These are phyloP conservation scores for Aspergillus tamarii DNA, from an alignment of 2,329 filamentous ascomycete species.

Conservation along the genomic window DNA sequence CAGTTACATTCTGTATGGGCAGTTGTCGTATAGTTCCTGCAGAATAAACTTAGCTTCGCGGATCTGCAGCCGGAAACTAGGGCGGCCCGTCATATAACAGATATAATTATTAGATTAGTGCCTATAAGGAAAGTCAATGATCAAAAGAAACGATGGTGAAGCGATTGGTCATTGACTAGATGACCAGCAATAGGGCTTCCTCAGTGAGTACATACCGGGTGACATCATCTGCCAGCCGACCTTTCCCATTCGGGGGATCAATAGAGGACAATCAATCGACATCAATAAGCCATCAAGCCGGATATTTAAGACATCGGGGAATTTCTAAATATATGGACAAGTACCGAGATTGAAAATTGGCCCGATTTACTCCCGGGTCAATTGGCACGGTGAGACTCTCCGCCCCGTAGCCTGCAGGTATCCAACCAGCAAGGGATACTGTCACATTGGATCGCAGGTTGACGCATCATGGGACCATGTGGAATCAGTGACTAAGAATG, in stretches of 20 bases:
- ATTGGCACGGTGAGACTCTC: not conserved
- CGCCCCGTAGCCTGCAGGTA: not conserved
- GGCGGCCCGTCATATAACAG: not conserved
- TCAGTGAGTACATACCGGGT: not conserved
- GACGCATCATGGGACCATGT: not conserved
- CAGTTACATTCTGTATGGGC: not conserved
- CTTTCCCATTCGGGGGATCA: slow-evolving; percentile 30
- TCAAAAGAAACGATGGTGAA: not conserved
- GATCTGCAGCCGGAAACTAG: not conserved
- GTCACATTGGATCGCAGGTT: not conserved
- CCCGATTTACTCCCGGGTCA: not conserved
- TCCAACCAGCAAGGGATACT: not conserved
- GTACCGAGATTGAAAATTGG: not conserved
- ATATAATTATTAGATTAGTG: not conserved
- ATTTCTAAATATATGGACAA: slow-evolving; percentile 11
- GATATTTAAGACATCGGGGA: not conserved
- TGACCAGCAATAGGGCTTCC: not conserved
- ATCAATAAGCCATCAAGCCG: not conserved
- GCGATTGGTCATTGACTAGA: not conserved
- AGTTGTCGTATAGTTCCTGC: not conserved
- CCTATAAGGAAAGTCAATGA: not conserved
- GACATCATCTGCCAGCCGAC: slow-evolving; percentile 6
- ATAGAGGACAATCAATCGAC: slow-evolving; percentile 18
- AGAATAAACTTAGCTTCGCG: not conserved
- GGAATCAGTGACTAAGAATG: not conserved